Base-by-base conservation (phyloP, 768 basidiomycete genomes). In the Calvatia gigantea region DNA sequence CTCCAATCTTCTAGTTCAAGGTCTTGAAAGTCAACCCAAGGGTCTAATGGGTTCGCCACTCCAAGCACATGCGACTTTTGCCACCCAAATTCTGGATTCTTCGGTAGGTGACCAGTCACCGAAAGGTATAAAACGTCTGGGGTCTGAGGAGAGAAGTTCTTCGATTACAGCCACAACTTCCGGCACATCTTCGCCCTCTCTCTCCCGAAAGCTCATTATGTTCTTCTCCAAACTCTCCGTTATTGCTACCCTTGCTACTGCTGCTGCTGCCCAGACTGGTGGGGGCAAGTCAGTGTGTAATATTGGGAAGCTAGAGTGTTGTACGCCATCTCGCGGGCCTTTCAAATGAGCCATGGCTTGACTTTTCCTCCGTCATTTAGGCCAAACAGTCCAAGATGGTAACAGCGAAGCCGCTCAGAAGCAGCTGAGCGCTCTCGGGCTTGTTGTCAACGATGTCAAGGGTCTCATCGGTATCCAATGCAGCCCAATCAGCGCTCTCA, bases 391-490 rank as follows among this genome's bases (percentile, higher is more conserved):
- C 23, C 31, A 48, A 9, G 11, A 7, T 19, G 29, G 17, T 19
- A 19, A 19, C 6, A 31, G 46, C 8, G 12, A 48, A 21, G 19
- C 31, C 6, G 19, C 17, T 12, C 17, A 32, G 21, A 23, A 23
- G 7, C 41, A 23, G 19, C 19, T 42, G 8, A 12, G 8, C 41
- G 14, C 38, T 17, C 54, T 67, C 11, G 25, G 60, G 8, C 60
- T 51, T 46, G 43, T 58, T 44, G n/a, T 62, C 29, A 37, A 44
- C 1, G 14, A 42, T 0, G 21, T 66, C 35, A 61, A 57, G 11
- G 64, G 61, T 19, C 28, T 45, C 4, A 58, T 68, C 19, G 66
- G 64, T 19, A 3, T 59, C 7, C 54, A 47, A 15, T 71, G 70
- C 64, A 59, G 39, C 35, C 64, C 66, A 27, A 57, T 70, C 54